Conservation (phyloP, 78 protist genomes). For the Cyanophora paradoxa region DNA sequence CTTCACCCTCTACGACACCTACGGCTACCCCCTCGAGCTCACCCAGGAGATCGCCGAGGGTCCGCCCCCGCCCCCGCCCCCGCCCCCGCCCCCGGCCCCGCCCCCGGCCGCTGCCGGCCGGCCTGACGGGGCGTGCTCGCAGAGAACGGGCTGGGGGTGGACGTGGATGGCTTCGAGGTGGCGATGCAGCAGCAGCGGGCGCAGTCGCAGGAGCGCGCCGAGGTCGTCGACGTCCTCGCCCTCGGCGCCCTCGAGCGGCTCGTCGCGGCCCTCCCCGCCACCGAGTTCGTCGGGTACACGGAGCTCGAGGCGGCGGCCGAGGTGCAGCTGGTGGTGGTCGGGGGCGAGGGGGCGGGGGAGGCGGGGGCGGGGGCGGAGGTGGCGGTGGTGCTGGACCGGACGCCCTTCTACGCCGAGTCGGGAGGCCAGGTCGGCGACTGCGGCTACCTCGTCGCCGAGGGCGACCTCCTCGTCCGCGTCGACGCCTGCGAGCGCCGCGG, state of each 20-base stretch:
- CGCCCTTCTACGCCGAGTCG: constrained; percentile 18
- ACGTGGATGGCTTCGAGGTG: neutral
- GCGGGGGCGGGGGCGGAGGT: neutral
- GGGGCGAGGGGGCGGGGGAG: neutral
- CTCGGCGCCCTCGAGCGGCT: too few species aligned
- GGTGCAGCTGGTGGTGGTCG: neutral
- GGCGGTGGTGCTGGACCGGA: neutral
- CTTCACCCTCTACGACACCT: constrained; percentile 7
- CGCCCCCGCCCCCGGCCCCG: too few species aligned
- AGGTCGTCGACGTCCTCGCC: too few species aligned
- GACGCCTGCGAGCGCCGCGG: too few species aligned
- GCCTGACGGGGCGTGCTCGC: neutral
- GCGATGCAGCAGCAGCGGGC: too few species aligned
- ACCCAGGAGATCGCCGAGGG: too few species aligned
- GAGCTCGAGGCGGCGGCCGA: neutral
- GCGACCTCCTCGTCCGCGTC: too few species aligned
- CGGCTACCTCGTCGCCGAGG: constrained; percentile 1
- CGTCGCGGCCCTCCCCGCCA: too few species aligned
- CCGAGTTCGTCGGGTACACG: too few species aligned
- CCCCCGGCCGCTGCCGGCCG: too few species aligned
- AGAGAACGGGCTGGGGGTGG: neutral
- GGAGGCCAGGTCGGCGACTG: constrained; percentile 50
- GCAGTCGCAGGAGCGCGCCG: too few species aligned
- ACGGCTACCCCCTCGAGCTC: constrained; percentile 5
- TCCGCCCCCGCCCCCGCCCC: too few species aligned